A percentile compares a stretch with the other conserved stretches of the same genome.
Conservation (phyloP, 2,329 filamentous ascomycete species). For the Pseudocercospora musae region DNA sequence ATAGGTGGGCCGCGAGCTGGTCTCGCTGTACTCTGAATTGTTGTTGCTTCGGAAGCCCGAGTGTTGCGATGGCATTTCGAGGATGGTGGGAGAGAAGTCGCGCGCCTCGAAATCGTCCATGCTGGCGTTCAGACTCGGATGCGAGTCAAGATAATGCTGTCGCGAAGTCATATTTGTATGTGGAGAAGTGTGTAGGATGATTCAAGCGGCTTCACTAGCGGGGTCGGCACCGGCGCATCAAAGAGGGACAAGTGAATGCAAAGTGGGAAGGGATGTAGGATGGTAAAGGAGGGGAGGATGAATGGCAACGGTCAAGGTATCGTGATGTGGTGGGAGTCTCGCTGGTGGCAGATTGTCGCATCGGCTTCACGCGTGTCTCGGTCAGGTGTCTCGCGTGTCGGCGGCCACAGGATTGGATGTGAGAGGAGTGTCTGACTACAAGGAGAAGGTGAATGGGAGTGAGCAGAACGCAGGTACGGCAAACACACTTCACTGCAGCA, state of each 20-base stretch:
- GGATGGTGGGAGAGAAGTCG: constrained; percentile 52
- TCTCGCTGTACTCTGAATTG: constrained; percentile 47
- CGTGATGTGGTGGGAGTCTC: neutral
- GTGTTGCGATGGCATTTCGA: constrained; percentile 57
- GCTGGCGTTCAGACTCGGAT: constrained; percentile 58
- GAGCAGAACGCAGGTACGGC: neutral
- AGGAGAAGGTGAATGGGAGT: neutral
- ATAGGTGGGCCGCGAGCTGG: constrained; percentile 55
- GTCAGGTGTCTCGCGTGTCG: neutral
- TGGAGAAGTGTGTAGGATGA: constrained; percentile 16
- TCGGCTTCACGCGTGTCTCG: neutral
- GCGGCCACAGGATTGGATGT: neutral
- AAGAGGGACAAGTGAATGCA: constrained; percentile 7
- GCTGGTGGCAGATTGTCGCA: constrained; percentile 3
- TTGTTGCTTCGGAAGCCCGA: constrained; percentile 56
- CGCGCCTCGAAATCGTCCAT: constrained; percentile 61
- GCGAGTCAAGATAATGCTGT: constrained; percentile 38
- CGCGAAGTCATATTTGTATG: constrained; percentile 19
- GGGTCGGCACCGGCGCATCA: neutral
- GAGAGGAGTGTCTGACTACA: neutral
- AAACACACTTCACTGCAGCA: neutral
- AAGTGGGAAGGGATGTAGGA: constrained; percentile 12
- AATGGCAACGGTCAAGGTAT: neutral
- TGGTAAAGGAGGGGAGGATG: neutral
- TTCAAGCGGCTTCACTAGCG: constrained; percentile 16